Evolutionary conservation across 768 basidiomycete genomes (phyloP).

Genomic region (Grammothele lineata): DNA sequence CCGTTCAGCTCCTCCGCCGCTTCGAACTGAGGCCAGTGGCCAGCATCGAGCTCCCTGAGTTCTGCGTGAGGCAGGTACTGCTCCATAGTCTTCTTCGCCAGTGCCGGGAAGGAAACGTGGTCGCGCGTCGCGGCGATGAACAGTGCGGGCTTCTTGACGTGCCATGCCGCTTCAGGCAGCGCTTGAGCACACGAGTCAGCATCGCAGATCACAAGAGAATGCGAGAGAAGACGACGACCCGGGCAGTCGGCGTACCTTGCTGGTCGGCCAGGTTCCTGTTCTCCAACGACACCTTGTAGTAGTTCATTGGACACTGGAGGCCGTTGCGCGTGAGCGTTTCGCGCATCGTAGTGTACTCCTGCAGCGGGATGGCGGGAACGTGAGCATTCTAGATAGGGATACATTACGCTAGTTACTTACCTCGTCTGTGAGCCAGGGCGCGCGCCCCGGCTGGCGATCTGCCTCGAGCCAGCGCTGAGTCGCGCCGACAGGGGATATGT

Average conservation of each 20-base stretch:
- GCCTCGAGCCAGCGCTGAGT: slow-evolving; percentile 26
- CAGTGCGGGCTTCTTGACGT: slow-evolving; percentile 32
- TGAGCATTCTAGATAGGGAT: no score
- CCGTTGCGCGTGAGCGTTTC: slow-evolving; percentile 26
- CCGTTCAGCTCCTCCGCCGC: slow-evolving; percentile 29
- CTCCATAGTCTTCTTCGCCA: slow-evolving; percentile 21
- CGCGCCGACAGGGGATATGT: slow-evolving; percentile 31
- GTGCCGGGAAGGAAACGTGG: slow-evolving; percentile 24
- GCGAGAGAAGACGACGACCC: not conserved
- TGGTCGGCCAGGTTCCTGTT: slow-evolving; percentile 24
- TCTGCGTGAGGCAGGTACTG: slow-evolving; percentile 25
- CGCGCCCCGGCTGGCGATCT: slow-evolving; percentile 20
- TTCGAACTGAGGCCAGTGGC: slow-evolving; percentile 36
- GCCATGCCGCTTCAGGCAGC: slow-evolving; percentile 17
- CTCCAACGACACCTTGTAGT: slow-evolving; percentile 29
- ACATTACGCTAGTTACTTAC: no score
- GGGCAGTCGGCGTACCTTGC: slow-evolving; percentile 25
- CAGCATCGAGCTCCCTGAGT: slow-evolving; percentile 31
- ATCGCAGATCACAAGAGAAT: not conserved
- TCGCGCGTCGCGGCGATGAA: slow-evolving; percentile 33
- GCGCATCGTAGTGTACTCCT: slow-evolving; percentile 20
- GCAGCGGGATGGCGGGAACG: no score
- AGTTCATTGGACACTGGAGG: slow-evolving; percentile 31
- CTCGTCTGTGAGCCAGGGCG: slow-evolving; percentile 30
- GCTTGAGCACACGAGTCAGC: not conserved